phyloP scores from a whole-genome alignment of 495 filamentous ascomycete genomes.

The Podospora comata region DNA sequence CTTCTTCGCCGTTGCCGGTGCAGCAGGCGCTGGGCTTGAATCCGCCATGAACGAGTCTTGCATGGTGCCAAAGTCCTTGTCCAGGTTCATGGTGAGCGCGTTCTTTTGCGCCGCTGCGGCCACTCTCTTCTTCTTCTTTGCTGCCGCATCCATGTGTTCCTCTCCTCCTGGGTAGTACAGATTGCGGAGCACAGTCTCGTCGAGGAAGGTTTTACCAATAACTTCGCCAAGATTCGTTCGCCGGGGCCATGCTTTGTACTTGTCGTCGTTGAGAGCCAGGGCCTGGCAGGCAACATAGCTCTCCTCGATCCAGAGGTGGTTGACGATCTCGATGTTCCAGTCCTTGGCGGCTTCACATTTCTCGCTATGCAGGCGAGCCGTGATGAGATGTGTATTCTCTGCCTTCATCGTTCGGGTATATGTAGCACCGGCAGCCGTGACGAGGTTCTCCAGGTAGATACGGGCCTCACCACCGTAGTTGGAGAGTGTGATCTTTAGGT shows the following conservation, averaged over 20 bases:
- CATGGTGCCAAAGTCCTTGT: conserved; percentile 32
- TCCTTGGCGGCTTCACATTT: conserved; percentile 88
- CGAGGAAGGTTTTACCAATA: conserved; percentile 72
- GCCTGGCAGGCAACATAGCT: conserved; percentile 84
- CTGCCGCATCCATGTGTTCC: conserved; percentile 27
- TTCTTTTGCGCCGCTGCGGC: conserved; percentile 41
- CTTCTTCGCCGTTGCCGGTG: conserved; percentile 8
- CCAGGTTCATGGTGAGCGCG: conserved; percentile 25
- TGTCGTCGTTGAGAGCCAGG: conserved; percentile 60
- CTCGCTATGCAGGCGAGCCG: conserved; percentile 80
- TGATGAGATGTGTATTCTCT: conserved; percentile 93
- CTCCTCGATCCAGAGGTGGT: conserved; percentile 97
- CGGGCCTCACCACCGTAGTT: conserved; percentile 96
- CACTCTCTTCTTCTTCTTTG: conserved; percentile 44
- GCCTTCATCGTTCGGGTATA: conserved; percentile 91
- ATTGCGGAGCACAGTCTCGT: conserved; percentile 36
- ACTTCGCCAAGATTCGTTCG: conserved; percentile 91
- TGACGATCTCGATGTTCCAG: conserved; percentile 86
- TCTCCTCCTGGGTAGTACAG: conserved; percentile 43
- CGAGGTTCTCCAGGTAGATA: conserved; percentile 88
- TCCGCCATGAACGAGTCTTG: conserved; percentile 26
- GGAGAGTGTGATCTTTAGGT: conserved; percentile 76
- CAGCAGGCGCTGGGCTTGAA: conserved; percentile 20
- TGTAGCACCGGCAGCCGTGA: conserved; percentile 74
- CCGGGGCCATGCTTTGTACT: conserved; percentile 78